Evolutionary conservation across 179 eudicot genomes (phyloP), one percentile per base, ranked within the genome.

Genomic region (Silene coronaria): DNA sequence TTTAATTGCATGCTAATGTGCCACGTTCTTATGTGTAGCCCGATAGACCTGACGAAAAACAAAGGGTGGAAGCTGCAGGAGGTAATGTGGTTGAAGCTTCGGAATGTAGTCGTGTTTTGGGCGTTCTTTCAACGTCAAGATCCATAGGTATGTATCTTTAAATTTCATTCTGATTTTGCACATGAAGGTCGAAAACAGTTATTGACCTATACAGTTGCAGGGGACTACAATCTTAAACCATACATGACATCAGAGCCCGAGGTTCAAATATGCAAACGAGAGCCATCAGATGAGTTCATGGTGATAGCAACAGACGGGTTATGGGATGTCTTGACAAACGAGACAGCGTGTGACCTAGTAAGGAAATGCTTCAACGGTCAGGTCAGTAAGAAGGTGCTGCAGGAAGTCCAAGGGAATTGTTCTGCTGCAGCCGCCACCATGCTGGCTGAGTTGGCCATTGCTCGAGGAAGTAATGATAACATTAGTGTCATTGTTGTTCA

Each of bases 241-340:
- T 68, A 68, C 14, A 51, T 68, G 53, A 68, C 42, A 68, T 68
- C 72, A 42, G 72, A 68, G 11, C 72, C 72, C 22, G 72, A 68
- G 72, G 72, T 68, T 42, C 72, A 68, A 19, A 68, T 86, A 11
- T 79, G 48, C n/a, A 75, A 73, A 28, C 83, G 89, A 26, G 61
- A 28, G 23, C 17, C 34, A 21, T 55, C 78, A 19, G 93, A 89
- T 10, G 73, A 82, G 21, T 89, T 89, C 46, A 79, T 86, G 4
- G 79, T 89, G 64, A 79, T 89, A 45, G 93, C 89, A 8, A 86
- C 80, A 11, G 83, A 87, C 30, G 93, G 93, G 11, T 26, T 89
- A 51, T 89, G 90, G 88, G 88, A 87, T 46, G 88, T 87, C 7
- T 73, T 89, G 65, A 8, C 84, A 6, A 87, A 86, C 24, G 88